Conservation (phyloP, 1,284 basidiomycete species). For the Melampsora larici-populina region DNA sequence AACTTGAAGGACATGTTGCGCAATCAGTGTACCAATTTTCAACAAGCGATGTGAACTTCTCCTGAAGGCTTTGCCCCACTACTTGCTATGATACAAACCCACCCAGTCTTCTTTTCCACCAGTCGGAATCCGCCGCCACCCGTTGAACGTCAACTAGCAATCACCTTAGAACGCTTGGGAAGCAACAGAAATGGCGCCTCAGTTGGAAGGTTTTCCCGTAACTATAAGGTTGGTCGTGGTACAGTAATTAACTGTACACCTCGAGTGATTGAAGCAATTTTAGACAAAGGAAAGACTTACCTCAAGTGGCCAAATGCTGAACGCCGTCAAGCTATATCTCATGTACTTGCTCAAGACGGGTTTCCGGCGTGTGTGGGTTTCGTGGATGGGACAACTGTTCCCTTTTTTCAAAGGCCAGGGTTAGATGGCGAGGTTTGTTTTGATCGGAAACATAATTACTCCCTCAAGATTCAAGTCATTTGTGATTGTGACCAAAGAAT, state of each 20-base stretch:
- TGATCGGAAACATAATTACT: neutral
- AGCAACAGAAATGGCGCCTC: constrained; percentile 31
- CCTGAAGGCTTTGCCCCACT: too few species aligned
- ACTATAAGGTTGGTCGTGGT: neutral
- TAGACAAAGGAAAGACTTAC: neutral
- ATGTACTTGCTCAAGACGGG: too few species aligned
- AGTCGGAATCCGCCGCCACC: neutral
- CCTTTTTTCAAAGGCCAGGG: constrained; percentile 10
- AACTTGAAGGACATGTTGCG: too few species aligned
- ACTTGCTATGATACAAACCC: neutral
- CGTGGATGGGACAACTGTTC: too few species aligned
- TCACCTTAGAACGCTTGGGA: neutral
- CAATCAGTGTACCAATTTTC: too few species aligned
- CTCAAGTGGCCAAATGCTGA: neutral
- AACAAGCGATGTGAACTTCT: too few species aligned
- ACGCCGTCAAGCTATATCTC: neutral
- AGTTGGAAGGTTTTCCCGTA: neutral
- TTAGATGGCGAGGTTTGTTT: neutral
- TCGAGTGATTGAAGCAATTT: constrained; percentile 2
- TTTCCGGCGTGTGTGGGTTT: too few species aligned
- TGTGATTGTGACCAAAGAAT: too few species aligned
- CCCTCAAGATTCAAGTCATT: neutral
- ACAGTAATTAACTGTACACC: neutral
- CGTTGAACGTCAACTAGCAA: constrained; percentile 1
- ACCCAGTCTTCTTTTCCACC: neutral